Evolutionary conservation across 2,329 filamentous ascomycete genomes (phyloP), one percentile per base, ranked within the genome.

Genomic region (Cercospora sp.): DNA sequence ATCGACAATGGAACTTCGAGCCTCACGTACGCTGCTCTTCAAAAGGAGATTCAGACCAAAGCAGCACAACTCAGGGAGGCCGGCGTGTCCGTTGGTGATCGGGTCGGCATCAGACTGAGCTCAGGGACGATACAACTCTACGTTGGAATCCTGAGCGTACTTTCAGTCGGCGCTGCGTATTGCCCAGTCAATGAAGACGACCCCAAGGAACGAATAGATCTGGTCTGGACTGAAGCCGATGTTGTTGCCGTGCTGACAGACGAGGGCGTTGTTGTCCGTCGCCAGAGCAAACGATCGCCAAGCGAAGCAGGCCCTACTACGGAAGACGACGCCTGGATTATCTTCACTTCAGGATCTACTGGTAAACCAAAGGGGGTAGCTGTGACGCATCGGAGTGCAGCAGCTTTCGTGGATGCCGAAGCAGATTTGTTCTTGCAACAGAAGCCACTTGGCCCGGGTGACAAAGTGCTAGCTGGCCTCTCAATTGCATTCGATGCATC

Each of bases 151-250:
- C 67, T 73, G 59, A 75, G 69, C 30, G 67, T 68, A 6, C 74
- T 78, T 70, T 78, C 77, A 68, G 75, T 73, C 7, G 76, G 77
- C 23, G 72, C 68, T 63, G 72, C 57, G 71, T 76, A 67, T 71
- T 76, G 51, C 65, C 74, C 48, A 66, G 58, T 64, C 31, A 57
- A 67, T 23, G 59, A 51, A 8, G 42, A 70, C 1, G 68, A 70
- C 5, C 75, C 75, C 8, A 26, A 69, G 6, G 73, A 73, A n/a
- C 69, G 76, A 12, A 69, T 77, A 3, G 70, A 72, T 55, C 72
- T 69, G 30, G 75, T 78, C 62, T 71, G 71, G 2, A 26, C 63
- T 23, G 71, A 78, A 60, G 72, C 75, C 2, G 60, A 64, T 10
- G 74, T 77, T 13, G 36, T 30, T 31, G 59, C 59, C 9, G 45